These are phyloP conservation scores for Aspergillus transmontanensis DNA, from an alignment of 2,329 filamentous ascomycete species.

Conservation along the genomic window DNA sequence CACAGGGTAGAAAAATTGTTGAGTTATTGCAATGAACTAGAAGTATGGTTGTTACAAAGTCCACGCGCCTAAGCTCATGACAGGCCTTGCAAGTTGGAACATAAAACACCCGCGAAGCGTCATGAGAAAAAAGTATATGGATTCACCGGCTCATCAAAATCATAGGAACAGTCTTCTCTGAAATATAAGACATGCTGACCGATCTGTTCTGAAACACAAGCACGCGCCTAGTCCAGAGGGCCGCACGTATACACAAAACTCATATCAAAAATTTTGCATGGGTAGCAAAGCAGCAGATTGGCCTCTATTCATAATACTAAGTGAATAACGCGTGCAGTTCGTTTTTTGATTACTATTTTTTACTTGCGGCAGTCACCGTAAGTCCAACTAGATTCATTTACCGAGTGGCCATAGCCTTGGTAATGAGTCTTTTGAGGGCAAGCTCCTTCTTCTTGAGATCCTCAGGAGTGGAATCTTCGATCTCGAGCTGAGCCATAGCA, in stretches of 20 bases:
- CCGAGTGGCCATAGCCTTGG: conserved; percentile 95
- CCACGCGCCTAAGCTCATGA: not conserved
- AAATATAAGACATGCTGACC: conserved; percentile 32
- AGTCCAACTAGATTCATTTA: conserved; percentile 53
- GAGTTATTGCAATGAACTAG: not conserved
- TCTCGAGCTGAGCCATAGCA: conserved; percentile 95
- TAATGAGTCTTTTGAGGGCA: conserved; percentile 94
- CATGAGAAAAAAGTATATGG: not conserved
- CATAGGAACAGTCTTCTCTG: conserved; percentile 36
- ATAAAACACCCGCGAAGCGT: not conserved
- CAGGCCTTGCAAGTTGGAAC: not conserved
- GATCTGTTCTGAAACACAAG: conserved; percentile 3
- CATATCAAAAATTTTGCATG: conserved; percentile 3
- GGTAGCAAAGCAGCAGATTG: conserved; percentile 7
- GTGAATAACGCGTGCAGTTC: conserved; percentile 15
- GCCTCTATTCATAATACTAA: conserved; percentile 12
- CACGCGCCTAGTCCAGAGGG: conserved; percentile 23
- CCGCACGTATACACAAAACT: conserved; percentile 2
- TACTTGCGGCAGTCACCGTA: not conserved
- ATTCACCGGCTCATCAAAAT: conserved; percentile 24
- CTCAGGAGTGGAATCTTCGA: conserved; percentile 87
- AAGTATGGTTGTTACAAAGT: not conserved
- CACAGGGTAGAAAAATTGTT: not conserved
- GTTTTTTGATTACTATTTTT: not conserved
- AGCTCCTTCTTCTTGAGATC: conserved; percentile 99